Evolutionary conservation across 345 rosid species (phyloP), one percentile per base, ranked within the genome.

Genomic region (Gossypium australe): DNA sequence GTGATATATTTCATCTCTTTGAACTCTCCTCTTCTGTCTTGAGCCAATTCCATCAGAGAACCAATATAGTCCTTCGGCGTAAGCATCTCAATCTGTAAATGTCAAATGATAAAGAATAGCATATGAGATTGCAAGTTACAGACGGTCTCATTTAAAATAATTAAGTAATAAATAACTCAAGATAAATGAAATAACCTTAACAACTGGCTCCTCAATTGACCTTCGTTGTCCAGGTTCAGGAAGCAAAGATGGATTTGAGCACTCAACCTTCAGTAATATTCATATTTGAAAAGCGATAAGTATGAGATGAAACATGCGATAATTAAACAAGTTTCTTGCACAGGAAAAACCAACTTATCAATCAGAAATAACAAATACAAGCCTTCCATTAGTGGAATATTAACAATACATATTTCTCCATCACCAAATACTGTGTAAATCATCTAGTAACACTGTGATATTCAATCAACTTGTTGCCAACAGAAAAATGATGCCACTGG

Each of bases 51-150:
- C 98, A 95, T 95, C 66, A 95, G 92, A 11, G 96, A 79, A 75
- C 99, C 99, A 74, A 95, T 92, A 76, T 83, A 87, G 72, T 95
- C 99, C 79, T 95, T 95, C n/a, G 99, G 98, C 43, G 97, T 90
- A 78, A 95, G 93, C 90, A 95, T 76, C 81, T 92, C 99, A 82
- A 95, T 92, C 99, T 95, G 85, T 72, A 80, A 17, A 64, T 18
- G 77, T 69, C 67, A 79, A 18, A 44, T 72, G 61, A 81, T 73
- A 51, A 64, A 64, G 81, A 82, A 75, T 17, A 66, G 22, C 69
- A 75, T 29, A 51, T 57, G 58, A 9, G 20, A 25, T 62, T 62
- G 63, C 52, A 70, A 70, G 44, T 51, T 51, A 17, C 60, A 45
- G 3, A 57, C 29, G 41, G 55, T 52, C 20, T 68, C 38, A 45